These are phyloP conservation scores for Chrysanthemum seticuspe DNA, from an alignment of 129 eudicot species.

Conservation along the genomic window DNA sequence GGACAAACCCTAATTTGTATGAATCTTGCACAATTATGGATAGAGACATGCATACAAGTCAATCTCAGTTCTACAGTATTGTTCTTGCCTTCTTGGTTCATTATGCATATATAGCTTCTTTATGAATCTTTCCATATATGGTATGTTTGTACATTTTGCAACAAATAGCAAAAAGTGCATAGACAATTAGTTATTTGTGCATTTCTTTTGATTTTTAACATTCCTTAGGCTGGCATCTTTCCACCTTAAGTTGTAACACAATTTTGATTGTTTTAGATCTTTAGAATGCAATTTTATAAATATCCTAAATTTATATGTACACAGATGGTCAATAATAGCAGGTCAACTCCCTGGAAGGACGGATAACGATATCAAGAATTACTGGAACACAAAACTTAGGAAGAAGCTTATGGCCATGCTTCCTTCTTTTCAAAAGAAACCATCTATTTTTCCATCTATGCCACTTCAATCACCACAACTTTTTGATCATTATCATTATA, in stretches of 20 bases:
- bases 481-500: neutral
- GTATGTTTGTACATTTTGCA: neutral
- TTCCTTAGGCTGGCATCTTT: no score
- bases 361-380: slow-evolving; percentile 86
- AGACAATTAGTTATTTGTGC: no score
- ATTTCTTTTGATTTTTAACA: no score
- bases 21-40: slow-evolving; percentile 4
- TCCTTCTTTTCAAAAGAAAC: slow-evolving; percentile 35
- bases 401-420: slow-evolving; percentile 64
- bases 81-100: neutral
- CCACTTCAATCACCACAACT: slow-evolving; percentile 26
- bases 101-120: neutral
- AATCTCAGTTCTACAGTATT: slow-evolving; percentile 1
- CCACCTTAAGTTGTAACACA: no score
- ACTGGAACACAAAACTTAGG: slow-evolving; percentile 94
- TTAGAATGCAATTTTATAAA: no score
- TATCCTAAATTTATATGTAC: neutral
- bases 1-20: slow-evolving; percentile 7
- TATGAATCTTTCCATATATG: slow-evolving; percentile 8
- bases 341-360: slow-evolving; percentile 83
- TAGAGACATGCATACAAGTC: slow-evolving; percentile 13
- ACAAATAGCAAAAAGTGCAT: no score
- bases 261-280: no score
- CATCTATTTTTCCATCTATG: slow-evolving; percentile 22
- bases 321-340: slow-evolving; percentile 94